These are phyloP conservation scores for Phialemonium atrogriseum DNA, from an alignment of 2,329 filamentous ascomycete species.

Conservation along the genomic window DNA sequence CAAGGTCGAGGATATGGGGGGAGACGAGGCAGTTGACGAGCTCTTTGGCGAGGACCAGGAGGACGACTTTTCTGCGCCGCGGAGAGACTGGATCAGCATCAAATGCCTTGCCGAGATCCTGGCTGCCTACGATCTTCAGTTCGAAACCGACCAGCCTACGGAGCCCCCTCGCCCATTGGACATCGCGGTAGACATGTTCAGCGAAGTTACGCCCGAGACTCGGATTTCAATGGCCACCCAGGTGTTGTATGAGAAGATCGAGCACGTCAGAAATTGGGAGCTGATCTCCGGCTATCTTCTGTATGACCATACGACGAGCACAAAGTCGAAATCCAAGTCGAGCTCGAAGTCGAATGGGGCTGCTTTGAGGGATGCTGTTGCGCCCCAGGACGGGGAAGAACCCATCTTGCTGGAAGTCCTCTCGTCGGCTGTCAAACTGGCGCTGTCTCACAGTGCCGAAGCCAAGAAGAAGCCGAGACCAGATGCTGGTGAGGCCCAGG, in stretches of 20 bases:
- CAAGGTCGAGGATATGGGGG: conserved; percentile 77
- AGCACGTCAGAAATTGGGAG: conserved; percentile 81
- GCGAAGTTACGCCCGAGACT: conserved; percentile 62
- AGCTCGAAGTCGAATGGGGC: conserved; percentile 36
- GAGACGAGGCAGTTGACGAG: conserved; percentile 69
- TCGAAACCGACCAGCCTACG: conserved; percentile 46
- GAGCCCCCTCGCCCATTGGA: conserved; percentile 37
- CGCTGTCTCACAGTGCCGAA: conserved; percentile 58
- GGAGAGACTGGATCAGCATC: conserved; percentile 79
- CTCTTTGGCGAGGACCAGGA: conserved; percentile 62
- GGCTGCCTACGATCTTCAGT: conserved; percentile 68
- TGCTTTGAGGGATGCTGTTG: conserved; percentile 62
- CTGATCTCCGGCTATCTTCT: conserved; percentile 81
- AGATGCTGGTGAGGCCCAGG: conserved; percentile 63
- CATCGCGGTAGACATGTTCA: conserved; percentile 46
- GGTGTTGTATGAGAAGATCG: conserved; percentile 73
- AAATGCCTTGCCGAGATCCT: conserved; percentile 85
- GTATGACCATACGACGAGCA: conserved; percentile 74
- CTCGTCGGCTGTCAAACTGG: conserved; percentile 70
- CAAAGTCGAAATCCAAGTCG: conserved; percentile 32
- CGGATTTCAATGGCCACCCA: conserved; percentile 81
- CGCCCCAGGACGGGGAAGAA: conserved; percentile 70
- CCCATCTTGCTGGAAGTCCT: conserved; percentile 80
- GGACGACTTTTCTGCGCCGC: conserved; percentile 68
- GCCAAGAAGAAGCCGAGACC: conserved; percentile 52